These are phyloP conservation scores for Cichorium intybus DNA, from an alignment of 140 eudicot genomes.

Conservation along the genomic window DNA sequence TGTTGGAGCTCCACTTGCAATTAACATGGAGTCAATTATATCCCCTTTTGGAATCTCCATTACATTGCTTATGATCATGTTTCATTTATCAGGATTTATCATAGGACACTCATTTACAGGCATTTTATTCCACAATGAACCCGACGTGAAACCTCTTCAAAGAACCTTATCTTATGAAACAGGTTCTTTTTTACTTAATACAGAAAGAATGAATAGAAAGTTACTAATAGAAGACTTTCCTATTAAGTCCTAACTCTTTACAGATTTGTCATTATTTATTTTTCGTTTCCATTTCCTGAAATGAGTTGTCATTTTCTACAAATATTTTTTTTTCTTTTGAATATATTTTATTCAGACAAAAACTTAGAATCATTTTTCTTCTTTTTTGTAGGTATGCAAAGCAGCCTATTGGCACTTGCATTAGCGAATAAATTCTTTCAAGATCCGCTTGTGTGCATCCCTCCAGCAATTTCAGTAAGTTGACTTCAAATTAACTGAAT, in stretches of 20 bases:
- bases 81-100: conserved; percentile 45
- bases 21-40: conserved; percentile 58
- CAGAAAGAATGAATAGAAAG: no score
- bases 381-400: conserved; percentile 94
- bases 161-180: conserved; percentile 88
- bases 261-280: no score
- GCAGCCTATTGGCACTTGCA: conserved; percentile 92
- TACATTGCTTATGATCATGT: conserved; percentile 51
- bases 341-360: neutral
- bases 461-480: conserved; percentile 95
- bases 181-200: conserved; percentile 32
- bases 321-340: neutral
- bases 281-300: no score
- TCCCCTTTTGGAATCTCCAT: conserved; percentile 81
- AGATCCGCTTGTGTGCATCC: conserved; percentile 83
- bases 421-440: conserved; percentile 83
- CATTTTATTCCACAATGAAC: conserved; percentile 48
- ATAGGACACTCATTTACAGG: conserved; percentile 65
- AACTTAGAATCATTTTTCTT: no score
- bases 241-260: no score
- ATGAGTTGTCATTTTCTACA: neutral
- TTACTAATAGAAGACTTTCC: no score
- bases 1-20: conserved; percentile 91
- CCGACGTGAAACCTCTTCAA: conserved; percentile 82
- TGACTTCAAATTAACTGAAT: neutral